Evolutionary conservation across 176 grass and related monocot genomes (phyloP), one percentile per base, ranked within the genome.

Genomic region (Juncus effusus): DNA sequence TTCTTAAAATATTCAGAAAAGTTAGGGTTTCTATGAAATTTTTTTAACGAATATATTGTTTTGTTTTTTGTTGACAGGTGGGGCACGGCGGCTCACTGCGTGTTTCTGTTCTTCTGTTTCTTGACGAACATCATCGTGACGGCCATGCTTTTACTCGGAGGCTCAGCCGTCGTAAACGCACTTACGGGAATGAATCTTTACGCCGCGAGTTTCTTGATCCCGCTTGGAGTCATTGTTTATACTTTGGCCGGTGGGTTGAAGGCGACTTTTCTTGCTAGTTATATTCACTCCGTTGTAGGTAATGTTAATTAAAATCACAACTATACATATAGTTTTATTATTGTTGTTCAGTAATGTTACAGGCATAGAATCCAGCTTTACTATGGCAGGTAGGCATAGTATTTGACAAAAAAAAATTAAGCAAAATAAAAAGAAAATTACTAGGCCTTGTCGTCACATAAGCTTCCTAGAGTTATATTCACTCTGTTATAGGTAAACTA

Each of bases 181-280:
- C 83, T 90, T 38, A 90, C 87, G 15, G 87, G 83, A 56, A 73
- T 90, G 56, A 61, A 90, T 60, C 78, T 90, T 42, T 90, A 90
- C 40, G 83, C 79, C 16, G 87, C 87, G 4, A 90, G 87, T 52
- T 90, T 90, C 76, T 65, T 90, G 5, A 90, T 90, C 79, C 87
- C 87, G 47, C 79, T 90, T 38, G 87, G 87, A 53, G 87, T 90
- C 40, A 82, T 90, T 44, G 79, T 83, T 59, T 90, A 90, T 47
- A 90, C 87, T 14, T 70, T 90, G 62, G 87, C 87, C 14, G 87
- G 87, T 47, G 87, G 87, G 28, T 65, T 90, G 54, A 86, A 90
- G 66, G 87, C 87, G 51, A 90, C 87, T 13, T 90, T 90, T 79
- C 79, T 90, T 75, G 83, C 87, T 3, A 90, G 87, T 62, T 90